These are phyloP conservation scores for Boeremia exigua DNA, from an alignment of 2,329 filamentous ascomycete genomes.

Conservation along the genomic window DNA sequence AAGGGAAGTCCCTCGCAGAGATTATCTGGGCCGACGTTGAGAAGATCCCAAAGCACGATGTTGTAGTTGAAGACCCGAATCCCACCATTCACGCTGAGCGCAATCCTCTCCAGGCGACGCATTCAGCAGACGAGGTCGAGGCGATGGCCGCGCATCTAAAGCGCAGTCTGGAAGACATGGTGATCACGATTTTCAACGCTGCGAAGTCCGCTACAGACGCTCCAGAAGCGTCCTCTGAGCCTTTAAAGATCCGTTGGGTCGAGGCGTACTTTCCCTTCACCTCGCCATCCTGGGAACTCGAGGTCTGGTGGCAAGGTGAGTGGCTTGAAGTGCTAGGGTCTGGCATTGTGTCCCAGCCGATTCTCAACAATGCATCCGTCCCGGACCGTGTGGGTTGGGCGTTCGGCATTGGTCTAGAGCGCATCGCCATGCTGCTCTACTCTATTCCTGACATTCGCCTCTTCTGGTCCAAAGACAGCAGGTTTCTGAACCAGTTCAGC, in stretches of 20 bases:
- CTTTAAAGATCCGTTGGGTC: conserved; percentile 88
- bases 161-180: conserved; percentile 84
- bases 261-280: conserved; percentile 99
- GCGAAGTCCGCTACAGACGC: conserved; percentile 67
- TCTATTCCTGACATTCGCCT: conserved; percentile 94
- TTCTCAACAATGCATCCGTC: conserved; percentile 78
- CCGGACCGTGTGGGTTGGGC: conserved; percentile 86
- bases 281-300: conserved; percentile 92
- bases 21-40: conserved; percentile 74
- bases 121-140: conserved; percentile 77
- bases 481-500: conserved; percentile 86
- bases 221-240: conserved; percentile 57
- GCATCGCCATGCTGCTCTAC: conserved; percentile 97
- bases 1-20: conserved; percentile 57
- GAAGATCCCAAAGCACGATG: conserved; percentile 72
- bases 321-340: conserved; percentile 98
- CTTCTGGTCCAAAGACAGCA: conserved; percentile 87
- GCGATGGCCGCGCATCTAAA: conserved; percentile 87
- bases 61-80: conserved; percentile 83
- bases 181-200: conserved; percentile 84
- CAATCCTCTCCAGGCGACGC: conserved; percentile 83
- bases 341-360: conserved; percentile 82
- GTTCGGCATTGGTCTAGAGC: conserved; percentile 91
- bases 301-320: conserved; percentile 91
- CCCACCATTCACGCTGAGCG: conserved; percentile 76